Evolutionary conservation across 2,329 filamentous ascomycete genomes (phyloP), one percentile per base, ranked within the genome.

Genomic region (Penicillium sp.): DNA sequence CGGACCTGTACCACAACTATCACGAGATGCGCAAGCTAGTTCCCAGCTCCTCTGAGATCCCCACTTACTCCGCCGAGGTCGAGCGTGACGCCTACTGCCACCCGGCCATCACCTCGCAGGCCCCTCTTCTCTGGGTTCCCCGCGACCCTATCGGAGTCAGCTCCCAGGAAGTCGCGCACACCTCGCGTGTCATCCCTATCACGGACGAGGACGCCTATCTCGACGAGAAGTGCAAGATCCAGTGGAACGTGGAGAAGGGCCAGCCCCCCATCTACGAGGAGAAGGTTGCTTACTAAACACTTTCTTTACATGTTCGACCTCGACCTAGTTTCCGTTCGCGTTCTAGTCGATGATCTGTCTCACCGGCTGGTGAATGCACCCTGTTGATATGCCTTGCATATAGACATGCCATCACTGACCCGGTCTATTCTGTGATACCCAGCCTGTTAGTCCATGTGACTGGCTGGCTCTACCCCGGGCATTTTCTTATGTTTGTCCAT

Each of bases 91-190:
- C 87, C 0, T 91, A 88, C 70, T 80, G 79, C 67, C 83, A 89
- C 54, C 87, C 88, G 0, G 78, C 84, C 0, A 77, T 91, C 63
- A 78, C 68, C 22, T 75, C 80, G 53, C 57, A 76, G 58, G 69
- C 79, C 1, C 86, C 87, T 2, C 71, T 88, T 28, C 74, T 95
- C n/a, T 95, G 89, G 89, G 86, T 95, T 48, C 88, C 89, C 0
- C 76, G 80, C 51, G 89, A 95, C 61, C 70, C 77, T 1, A 79
- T 82, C 22, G 86, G 88, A 9, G 79, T 95, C 37, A 88, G 83
- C 47, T 77, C 77, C 60, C 86, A 94, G 64, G 89, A 95, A 68
- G 76, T 93, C 46, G 75, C 75, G 12, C 85, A 93, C 60, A 86
- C 85, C 0, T 75, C 75, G 57, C 80, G 78, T 60, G 78, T 87